Base-by-base conservation (phyloP, 2,329 filamentous ascomycete species). In the Tothia fuscella region DNA sequence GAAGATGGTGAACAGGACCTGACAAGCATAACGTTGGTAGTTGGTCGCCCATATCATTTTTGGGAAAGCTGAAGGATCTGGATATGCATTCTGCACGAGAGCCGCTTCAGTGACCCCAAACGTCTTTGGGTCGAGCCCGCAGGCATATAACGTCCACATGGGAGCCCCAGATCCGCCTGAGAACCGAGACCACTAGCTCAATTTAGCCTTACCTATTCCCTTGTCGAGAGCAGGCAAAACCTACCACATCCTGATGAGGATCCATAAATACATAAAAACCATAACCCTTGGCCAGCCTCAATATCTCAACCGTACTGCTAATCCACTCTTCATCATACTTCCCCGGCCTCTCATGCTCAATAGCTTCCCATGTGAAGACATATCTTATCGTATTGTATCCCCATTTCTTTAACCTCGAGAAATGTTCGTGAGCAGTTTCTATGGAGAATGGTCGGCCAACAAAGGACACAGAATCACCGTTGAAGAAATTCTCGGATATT, bases 41-140 rank as follows among this genome's bases (percentile, higher is more conserved):
- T 98, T 98, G 39, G 93, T 96, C 13, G 89, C 87, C 91, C 91
- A 98, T 44, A 96, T 89, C 93, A 98, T 98, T 65, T 95, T 96
- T 19, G 91, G 91, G 50, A 89, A 98, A 1, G 80, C 72, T 20
- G 79, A 79, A 6, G 88, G 86, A 16, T 93, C 74, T 7, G 84
- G 78, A 56, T 85, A 95, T 2, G 84, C 93, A 55, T 96, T 98
- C 41, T 98, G 91, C 5, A 98, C 89, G 46, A 96, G 74, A 28
- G 91, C 86, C 3, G 89, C 89, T 61, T 95, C 82, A 12, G 88
- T 98, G 16, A 76, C 78, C 40, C 79, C 77, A 55, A 98, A 95
- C 49, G 74, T 79, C 58, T 80, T 72, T 0, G 91, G 91, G 56
- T 98, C 85, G 35, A 98, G 67, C 6, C 91, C 91, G 49, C 83